Evolutionary conservation across 2,329 filamentous ascomycete species (phyloP).

Genomic region (Colletotrichum tamarilloi): DNA sequence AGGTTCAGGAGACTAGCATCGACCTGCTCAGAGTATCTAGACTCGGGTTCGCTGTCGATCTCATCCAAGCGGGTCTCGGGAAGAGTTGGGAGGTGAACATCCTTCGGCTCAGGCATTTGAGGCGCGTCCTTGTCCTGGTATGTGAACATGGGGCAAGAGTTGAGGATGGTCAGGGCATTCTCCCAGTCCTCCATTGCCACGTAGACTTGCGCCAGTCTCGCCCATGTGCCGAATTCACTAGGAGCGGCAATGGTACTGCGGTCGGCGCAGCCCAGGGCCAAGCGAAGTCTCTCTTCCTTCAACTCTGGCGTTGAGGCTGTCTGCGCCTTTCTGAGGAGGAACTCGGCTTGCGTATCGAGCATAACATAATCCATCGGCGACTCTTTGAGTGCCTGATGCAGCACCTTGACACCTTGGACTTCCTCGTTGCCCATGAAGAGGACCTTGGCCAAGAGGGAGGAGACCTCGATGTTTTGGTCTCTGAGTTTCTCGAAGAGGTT

Average conservation of each 20-base stretch:
- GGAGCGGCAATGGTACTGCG: slow-evolving; percentile 94
- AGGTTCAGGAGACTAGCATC: slow-evolving; percentile 88
- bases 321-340: slow-evolving; percentile 85
- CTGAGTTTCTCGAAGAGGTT: slow-evolving; percentile 98
- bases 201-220: slow-evolving; percentile 91
- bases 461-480: slow-evolving; percentile 90
- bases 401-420: slow-evolving; percentile 89
- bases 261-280: slow-evolving; percentile 94
- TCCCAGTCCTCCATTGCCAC: slow-evolving; percentile 97
- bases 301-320: slow-evolving; percentile 63
- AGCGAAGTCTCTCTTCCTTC: slow-evolving; percentile 76
- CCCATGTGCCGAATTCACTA: slow-evolving; percentile 98
- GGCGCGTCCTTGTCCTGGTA: slow-evolving; percentile 99
- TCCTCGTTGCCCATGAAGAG: slow-evolving; percentile 96
- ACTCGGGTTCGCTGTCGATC: slow-evolving; percentile 90
- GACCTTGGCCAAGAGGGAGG: slow-evolving; percentile 89
- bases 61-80: slow-evolving; percentile 93
- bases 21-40: slow-evolving; percentile 84
- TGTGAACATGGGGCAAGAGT: slow-evolving; percentile 99
- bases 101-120: slow-evolving; percentile 90
- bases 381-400: slow-evolving; percentile 90
- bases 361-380: slow-evolving; percentile 98
- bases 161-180: slow-evolving; percentile 91
- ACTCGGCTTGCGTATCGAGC: slow-evolving; percentile 93
- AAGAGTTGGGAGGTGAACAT: slow-evolving; percentile 87